These are phyloP conservation scores for Echites panduratus DNA, from an alignment of 257 asterid species.

Conservation along the genomic window DNA sequence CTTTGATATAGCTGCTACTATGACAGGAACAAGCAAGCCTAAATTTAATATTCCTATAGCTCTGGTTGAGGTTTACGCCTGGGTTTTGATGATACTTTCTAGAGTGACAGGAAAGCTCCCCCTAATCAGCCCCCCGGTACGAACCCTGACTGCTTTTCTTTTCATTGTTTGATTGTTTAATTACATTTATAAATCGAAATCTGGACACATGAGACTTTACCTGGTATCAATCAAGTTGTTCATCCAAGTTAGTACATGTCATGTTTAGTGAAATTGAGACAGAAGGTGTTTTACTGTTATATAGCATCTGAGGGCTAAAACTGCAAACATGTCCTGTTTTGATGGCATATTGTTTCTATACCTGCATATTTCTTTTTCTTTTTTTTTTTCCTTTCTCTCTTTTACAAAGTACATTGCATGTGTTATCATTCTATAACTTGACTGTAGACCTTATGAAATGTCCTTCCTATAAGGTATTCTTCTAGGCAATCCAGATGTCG, in stretches of 20 bases:
- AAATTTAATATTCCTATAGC: conserved; percentile 50
- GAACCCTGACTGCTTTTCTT: conserved; percentile 17
- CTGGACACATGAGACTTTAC: background rate
- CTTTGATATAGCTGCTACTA: conserved; percentile 64
- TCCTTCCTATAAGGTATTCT: background rate
- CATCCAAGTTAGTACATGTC: background rate
- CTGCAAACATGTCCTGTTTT: background rate
- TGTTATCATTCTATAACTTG: background rate
- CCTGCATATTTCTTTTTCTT: background rate
- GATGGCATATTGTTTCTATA: background rate
- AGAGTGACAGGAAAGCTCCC: conserved; percentile 86
- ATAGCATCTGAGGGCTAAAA: background rate
- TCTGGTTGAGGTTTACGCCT: conserved; percentile 52
- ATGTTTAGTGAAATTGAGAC: background rate
- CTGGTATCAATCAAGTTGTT: background rate
- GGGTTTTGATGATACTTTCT: conserved; percentile 55
- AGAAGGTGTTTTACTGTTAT: background rate
- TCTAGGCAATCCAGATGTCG: background rate
- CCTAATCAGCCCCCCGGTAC: conserved; percentile 86
- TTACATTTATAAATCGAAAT: background rate
- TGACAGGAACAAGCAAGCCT: conserved; percentile 68
- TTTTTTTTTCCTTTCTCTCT: background rate
- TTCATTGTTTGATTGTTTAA: background rate
- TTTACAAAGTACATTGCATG: background rate
- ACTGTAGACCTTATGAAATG: background rate